Percentiles rank a stretch among this genome's conserved stretches.
These are phyloP conservation scores for Capniomyces stellatus DNA, from an alignment of 371 early-diverging fungal genomes.

Conservation along the genomic window DNA sequence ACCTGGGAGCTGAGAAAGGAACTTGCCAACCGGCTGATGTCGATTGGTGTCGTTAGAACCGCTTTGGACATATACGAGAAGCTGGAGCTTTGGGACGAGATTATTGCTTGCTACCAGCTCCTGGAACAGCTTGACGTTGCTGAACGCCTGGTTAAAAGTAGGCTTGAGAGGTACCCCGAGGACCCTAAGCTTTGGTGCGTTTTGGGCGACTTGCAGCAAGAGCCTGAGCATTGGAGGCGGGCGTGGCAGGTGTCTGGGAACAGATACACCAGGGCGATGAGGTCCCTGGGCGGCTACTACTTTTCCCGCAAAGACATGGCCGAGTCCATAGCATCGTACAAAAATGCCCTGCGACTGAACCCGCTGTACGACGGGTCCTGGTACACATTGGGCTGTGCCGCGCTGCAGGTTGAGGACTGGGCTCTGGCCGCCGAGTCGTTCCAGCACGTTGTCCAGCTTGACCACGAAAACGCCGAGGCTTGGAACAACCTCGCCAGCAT, in stretches of 20 bases:
- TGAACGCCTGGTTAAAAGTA: slow-evolving; percentile 43
- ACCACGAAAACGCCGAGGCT: slow-evolving; percentile 76
- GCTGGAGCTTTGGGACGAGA: slow-evolving; percentile 87
- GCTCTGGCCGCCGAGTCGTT: slow-evolving; percentile 58
- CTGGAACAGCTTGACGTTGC: slow-evolving; percentile 68
- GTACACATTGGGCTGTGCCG: slow-evolving; percentile 90
- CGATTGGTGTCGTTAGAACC: slow-evolving; percentile 68
- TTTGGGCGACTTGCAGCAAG: slow-evolving; percentile 66
- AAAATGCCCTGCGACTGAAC: slow-evolving; percentile 72
- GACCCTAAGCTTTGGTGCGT: slow-evolving; percentile 69
- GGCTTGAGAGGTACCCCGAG: slow-evolving; percentile 42
- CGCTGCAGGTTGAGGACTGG: slow-evolving; percentile 64
- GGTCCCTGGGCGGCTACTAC: slow-evolving; percentile 67
- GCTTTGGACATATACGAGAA: slow-evolving; percentile 85
- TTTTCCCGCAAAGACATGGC: slow-evolving; percentile 39
- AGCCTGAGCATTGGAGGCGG: slow-evolving; percentile 58
- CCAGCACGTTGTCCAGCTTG: slow-evolving; percentile 48
- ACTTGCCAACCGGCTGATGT: slow-evolving; percentile 61
- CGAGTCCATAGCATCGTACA: slow-evolving; percentile 36
- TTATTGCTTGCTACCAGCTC: slow-evolving; percentile 63
- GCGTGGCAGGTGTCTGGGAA: slow-evolving; percentile 76
- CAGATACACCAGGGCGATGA: slow-evolving; percentile 80
- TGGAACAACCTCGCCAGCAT: slow-evolving; percentile 91
- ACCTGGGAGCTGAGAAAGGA: slow-evolving; percentile 92
- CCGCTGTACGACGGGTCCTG: slow-evolving; percentile 87